Percentiles rank a stretch among this genome's conserved stretches.
Conservation (phyloP, 1,284 basidiomycete genomes). For the Fomitopsis palustris region DNA sequence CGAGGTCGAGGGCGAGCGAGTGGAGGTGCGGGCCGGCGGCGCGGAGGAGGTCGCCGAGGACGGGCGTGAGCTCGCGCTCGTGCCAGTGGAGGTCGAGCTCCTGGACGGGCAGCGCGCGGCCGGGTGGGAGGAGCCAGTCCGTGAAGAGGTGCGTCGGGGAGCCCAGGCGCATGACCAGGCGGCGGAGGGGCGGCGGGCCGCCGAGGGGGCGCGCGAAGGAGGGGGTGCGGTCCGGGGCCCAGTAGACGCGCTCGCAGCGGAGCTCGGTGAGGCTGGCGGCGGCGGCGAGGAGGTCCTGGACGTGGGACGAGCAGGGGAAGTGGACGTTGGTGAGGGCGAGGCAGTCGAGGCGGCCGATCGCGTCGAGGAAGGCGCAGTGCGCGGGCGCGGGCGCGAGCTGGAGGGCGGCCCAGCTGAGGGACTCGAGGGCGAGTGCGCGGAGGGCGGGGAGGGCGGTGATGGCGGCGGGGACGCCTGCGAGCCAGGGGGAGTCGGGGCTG, state of each 20-base stretch:
- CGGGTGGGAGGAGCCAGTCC: slow-evolving; percentile 14
- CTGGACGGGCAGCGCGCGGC: slow-evolving; percentile 8
- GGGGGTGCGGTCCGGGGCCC: slow-evolving; percentile 1
- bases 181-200: slow-evolving; percentile 5
- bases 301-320: slow-evolving; percentile 15
- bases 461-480: slow-evolving; percentile 12
- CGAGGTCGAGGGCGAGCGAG: slow-evolving; percentile 13
- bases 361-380: background rate
- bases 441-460: slow-evolving; percentile 11
- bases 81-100: slow-evolving; percentile 15
- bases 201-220: background rate
- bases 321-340: slow-evolving; percentile 19
- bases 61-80: slow-evolving; percentile 13
- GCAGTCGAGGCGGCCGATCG: slow-evolving; percentile 10
- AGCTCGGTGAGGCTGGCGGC: slow-evolving; percentile 10
- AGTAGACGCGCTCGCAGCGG: slow-evolving; percentile 14
- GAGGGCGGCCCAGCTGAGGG: slow-evolving; percentile 15
- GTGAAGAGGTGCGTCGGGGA: slow-evolving; percentile 12
- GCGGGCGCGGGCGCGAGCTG: background rate
- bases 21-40: slow-evolving; percentile 14
- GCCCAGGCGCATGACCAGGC: slow-evolving; percentile 17
- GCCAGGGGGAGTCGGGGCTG: slow-evolving; percentile 7
- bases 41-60: slow-evolving; percentile 14
- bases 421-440: slow-evolving; percentile 14
- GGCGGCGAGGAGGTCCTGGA: slow-evolving; percentile 14